Conservation (phyloP, 768 basidiomycete genomes). For the Calocera viscosa region DNA sequence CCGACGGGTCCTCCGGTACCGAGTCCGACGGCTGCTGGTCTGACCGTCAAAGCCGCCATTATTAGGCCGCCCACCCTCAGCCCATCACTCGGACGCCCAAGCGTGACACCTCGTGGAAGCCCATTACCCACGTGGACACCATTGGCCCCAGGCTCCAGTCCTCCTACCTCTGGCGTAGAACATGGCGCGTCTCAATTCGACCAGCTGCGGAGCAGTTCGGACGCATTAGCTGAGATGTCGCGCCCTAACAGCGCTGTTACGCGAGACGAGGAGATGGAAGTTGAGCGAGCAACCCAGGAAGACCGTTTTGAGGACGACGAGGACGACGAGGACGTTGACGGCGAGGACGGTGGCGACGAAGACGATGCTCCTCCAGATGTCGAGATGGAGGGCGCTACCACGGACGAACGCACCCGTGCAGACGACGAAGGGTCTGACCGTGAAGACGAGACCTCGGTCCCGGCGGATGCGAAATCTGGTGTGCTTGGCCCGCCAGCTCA, state of each 20-base stretch:
- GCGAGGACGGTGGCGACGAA: background rate
- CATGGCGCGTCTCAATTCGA: background rate
- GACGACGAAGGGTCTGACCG: too few species aligned
- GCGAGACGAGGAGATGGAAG: conserved; percentile 1
- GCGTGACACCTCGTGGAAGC: background rate
- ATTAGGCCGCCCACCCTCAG: background rate
- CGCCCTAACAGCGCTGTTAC: conserved; percentile 1
- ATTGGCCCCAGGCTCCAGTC: background rate
- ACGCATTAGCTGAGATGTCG: background rate
- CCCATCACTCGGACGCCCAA: background rate
- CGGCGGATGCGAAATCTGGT: too few species aligned
- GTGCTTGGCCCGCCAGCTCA: too few species aligned
- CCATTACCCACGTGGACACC: background rate
- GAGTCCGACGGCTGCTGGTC: background rate
- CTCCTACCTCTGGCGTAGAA: background rate
- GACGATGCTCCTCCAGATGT: background rate
- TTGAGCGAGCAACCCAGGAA: background rate
- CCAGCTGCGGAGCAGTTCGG: background rate
- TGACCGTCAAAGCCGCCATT: background rate
- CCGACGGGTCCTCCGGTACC: background rate
- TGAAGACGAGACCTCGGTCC: too few species aligned
- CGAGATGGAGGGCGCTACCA: too few species aligned
- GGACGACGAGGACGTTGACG: background rate
- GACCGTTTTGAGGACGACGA: background rate
- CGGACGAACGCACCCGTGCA: too few species aligned